Evolutionary conservation across 2,329 filamentous ascomycete genomes (phyloP).

Genomic region (Didymella sp.): DNA sequence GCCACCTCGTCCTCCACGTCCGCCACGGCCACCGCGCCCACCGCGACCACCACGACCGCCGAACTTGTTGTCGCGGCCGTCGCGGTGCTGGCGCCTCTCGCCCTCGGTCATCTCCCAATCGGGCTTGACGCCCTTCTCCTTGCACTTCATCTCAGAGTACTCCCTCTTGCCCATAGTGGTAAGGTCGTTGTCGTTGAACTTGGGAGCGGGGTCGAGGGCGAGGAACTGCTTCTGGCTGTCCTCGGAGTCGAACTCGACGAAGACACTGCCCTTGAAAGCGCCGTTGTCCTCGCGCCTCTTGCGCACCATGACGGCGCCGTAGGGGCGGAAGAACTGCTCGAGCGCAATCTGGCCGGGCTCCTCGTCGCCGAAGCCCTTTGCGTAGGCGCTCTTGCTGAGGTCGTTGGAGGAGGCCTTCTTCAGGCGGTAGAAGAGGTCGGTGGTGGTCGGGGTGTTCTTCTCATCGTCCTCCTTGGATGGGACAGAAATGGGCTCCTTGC

Average conservation of each 20-base stretch:
- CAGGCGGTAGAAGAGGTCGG: slow-evolving; percentile 58
- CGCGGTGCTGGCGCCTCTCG: slow-evolving; percentile 22
- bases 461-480: slow-evolving; percentile 44
- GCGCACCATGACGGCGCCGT: slow-evolving; percentile 80
- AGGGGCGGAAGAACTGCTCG: slow-evolving; percentile 86
- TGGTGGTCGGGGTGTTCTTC: slow-evolving; percentile 27
- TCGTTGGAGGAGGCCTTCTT: slow-evolving; percentile 66
- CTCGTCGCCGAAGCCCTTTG: slow-evolving; percentile 92
- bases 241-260: slow-evolving; percentile 86
- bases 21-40: slow-evolving; percentile 39
- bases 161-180: slow-evolving; percentile 86
- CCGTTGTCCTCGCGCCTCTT: slow-evolving; percentile 75
- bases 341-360: slow-evolving; percentile 89
- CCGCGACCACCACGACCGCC: slow-evolving; percentile 30
- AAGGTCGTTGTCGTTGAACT: slow-evolving; percentile 81
- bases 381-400: slow-evolving; percentile 82
- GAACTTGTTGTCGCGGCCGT: slow-evolving; percentile 41
- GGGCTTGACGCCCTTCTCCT: slow-evolving; percentile 55
- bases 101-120: slow-evolving; percentile 49
- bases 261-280: slow-evolving; percentile 94
- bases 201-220: slow-evolving; percentile 77
- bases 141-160: slow-evolving; percentile 68
- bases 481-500: slow-evolving; percentile 69
- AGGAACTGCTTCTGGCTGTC: slow-evolving; percentile 83
- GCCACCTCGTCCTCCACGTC: slow-evolving; percentile 32